phyloP scores from a whole-genome alignment of 306 rosid genomes.

The Citrullus mucosospermus region DNA sequence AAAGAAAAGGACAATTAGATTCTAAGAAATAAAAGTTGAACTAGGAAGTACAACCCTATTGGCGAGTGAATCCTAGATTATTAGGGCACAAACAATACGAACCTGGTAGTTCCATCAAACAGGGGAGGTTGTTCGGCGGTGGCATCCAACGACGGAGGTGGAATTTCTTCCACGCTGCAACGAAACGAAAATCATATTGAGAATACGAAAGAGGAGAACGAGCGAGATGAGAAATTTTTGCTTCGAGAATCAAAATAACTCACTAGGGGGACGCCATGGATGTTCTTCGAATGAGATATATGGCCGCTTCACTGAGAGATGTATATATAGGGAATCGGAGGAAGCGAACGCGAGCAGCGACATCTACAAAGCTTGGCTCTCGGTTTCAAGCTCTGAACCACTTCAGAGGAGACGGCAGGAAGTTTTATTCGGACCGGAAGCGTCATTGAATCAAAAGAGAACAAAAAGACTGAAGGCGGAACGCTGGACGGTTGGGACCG shows the following conservation, averaged over 20 bases:
- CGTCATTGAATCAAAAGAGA: too few species aligned
- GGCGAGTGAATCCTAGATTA: not conserved
- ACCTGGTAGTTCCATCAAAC: slow-evolving; percentile 88
- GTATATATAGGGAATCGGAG: not conserved
- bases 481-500: too few species aligned
- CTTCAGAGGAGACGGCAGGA: not conserved
- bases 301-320: not conserved
- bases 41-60: too few species aligned
- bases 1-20: not conserved
- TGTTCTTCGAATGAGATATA: not conserved
- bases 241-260: not conserved
- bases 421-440: too few species aligned
- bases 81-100: not conserved
- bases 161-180: slow-evolving; percentile 16
- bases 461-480: too few species aligned
- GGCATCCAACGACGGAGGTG: slow-evolving; percentile 40
- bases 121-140: slow-evolving; percentile 55
- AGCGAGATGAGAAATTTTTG: too few species aligned
- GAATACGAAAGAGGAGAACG: not conserved
- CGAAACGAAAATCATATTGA: not conserved
- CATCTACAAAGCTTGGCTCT: not conserved
- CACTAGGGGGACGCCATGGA: not conserved
- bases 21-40: not conserved
- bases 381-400: not conserved
- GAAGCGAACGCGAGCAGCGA: not conserved